These are phyloP conservation scores for Sclerotinia spermophila DNA, from an alignment of 2,329 filamentous ascomycete genomes.

Conservation along the genomic window DNA sequence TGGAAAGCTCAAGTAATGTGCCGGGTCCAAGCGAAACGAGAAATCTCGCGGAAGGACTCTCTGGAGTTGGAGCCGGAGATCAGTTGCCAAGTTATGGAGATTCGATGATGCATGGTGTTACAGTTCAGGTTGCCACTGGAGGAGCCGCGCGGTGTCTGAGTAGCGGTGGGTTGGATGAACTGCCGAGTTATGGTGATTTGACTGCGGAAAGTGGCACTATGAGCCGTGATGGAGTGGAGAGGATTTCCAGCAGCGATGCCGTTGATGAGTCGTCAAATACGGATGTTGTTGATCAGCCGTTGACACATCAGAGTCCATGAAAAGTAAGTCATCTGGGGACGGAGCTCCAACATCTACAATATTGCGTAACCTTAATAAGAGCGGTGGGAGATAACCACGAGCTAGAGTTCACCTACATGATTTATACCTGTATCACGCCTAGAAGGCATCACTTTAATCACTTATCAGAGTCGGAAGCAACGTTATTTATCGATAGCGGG, in stretches of 20 bases:
- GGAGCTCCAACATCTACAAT: too few relatives aligned
- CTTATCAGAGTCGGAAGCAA: background rate
- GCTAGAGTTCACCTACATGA: background rate
- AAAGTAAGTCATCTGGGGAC: too few relatives aligned
- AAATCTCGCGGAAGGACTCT: background rate
- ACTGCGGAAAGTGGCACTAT: background rate
- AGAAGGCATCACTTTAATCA: background rate
- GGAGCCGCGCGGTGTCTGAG: background rate
- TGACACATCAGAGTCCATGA: background rate
- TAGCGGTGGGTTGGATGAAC: slow-evolving; percentile 4
- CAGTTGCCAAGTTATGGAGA: slow-evolving; percentile 8
- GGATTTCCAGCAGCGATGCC: background rate
- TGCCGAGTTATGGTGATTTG: slow-evolving; percentile 1
- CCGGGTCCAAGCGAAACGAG: background rate
- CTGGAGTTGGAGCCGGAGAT: background rate
- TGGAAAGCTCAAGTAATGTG: background rate
- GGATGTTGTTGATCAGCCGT: background rate
- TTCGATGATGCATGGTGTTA: background rate
- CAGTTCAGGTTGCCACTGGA: background rate
- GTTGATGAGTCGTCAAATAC: background rate
- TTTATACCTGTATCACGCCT: background rate
- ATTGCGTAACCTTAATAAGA: too few relatives aligned
- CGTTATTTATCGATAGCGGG: background rate
- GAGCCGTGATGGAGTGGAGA: background rate
- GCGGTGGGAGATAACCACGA: too few relatives aligned